Base-by-base conservation (phyloP, 108 stramenopile species). In the Pseudonitzschia pungens region DNA sequence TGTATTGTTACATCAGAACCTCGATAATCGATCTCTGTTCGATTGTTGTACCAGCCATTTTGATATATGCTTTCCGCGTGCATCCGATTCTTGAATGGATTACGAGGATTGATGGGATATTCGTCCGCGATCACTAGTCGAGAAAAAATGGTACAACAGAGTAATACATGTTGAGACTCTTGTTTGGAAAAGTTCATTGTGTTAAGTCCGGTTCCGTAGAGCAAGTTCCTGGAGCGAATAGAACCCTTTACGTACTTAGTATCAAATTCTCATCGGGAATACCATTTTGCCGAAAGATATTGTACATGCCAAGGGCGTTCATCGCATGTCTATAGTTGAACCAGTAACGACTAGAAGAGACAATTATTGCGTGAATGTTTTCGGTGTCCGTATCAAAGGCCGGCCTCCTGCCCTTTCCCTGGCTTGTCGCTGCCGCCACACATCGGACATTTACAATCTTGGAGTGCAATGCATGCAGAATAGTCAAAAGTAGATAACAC, bases 1-100 rank as follows among this genome's bases (percentile, higher is more conserved):
- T 94, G 88, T 18, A 96, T 93, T 0, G 96, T 97, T 26, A 98
- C 98, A 78, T 98, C 98, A 29, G 92, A 89, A 21, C 96, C 96
- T 2, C 88, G 79, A 81, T 95, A 98, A 79, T 97, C 97, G 22
- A 98, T 83, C 66, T 96, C 84, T 2, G 90, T 90, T 29, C 81
- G 64, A 41, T 77, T 68, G 44, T 89, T 76, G 51, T 83, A 88
- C 71, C 87, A 77, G 52, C 81, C 82, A n/a, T 51, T 24, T 2
- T 42, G 18, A 40, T 74, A 54, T 3, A 71, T 64, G 16, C 86
- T 83, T 36, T 81, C 77, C 26, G 82, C 65, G 59, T 87, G 85
- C 70, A 92, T 85, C 67, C 79, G 73, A 68, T 92, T 89, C 48
- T 86, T 86, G 58, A 69, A 81, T 10, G 83, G 77, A 69, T 95